Evolutionary conservation across 768 basidiomycete species (phyloP), one percentile per base, ranked within the genome.

Genomic region (Dioszegia crocea): DNA sequence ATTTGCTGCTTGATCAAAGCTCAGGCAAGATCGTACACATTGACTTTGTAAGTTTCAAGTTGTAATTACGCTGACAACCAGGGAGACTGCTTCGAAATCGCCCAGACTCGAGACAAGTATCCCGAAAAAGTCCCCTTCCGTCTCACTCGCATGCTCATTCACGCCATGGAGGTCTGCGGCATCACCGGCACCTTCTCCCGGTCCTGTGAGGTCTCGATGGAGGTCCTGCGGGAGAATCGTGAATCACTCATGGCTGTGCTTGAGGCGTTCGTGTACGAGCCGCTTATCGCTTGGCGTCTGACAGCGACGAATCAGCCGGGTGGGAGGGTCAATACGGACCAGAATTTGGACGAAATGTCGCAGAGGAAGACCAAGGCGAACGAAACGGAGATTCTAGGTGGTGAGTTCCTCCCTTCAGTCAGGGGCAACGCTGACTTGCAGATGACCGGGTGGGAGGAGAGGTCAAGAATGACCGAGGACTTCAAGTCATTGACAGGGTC

Each of bases 151-250:
- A 99, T 99, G 96, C 83, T 99, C 52, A 94, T 91, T 11, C 90
- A 96, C 74, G 96, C 96, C 12, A 99, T 99, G 96, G 96, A 99
- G 84, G 92, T 94, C 66, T 94, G 92, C 78, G 94, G 96, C 23
- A 96, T 99, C 61, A 91, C 97, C 72, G 96, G 96, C 36, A 96
- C 90, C 74, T 99, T 92, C 83, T 84, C 89, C 69, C 87, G 87
- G 63, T 92, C 90, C 9, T 97, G 91, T 81, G 92, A 96, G 71
- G 92, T 92, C 59, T 89, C 91, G n/a, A 98, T 99, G 94, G 83
- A 84, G 56, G 96, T 99, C 4, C 79, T 98, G 56, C 87, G 96
- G 29, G 90, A 89, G 59, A 98, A 99, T 80, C 92, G 92, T 78
- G 96, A 99, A 76, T 96, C 92, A n/a, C 80, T 99, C 59, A 91